Percentiles rank a stretch among this genome's conserved stretches.
phyloP scores from a whole-genome alignment of 2,329 filamentous ascomycete species.

The Epichloe gansuensis region DNA sequence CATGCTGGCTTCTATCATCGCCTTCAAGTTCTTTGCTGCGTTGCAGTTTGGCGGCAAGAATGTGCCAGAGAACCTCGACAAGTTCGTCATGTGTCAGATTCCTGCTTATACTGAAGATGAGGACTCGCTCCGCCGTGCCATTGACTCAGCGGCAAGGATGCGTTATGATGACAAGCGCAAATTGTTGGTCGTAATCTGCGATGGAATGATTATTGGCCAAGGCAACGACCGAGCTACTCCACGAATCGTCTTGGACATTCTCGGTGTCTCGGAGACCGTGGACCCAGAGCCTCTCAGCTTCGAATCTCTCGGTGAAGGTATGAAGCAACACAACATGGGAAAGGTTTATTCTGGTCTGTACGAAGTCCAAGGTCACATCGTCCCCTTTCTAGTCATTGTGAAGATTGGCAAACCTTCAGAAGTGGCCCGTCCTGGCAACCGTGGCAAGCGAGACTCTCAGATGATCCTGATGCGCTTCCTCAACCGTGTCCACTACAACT shows the following conservation, averaged over 20 bases:
- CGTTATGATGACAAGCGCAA: conserved; percentile 98
- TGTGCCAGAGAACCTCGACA: conserved; percentile 89
- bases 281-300: conserved; percentile 96
- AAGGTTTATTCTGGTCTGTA: conserved; percentile 97
- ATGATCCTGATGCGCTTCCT: conserved; percentile 98
- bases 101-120: conserved; percentile 98
- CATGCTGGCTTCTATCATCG: conserved; percentile 68
- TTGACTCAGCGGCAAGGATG: conserved; percentile 92
- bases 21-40: conserved; percentile 93
- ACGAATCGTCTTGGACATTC: conserved; percentile 89
- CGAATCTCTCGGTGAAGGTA: conserved; percentile 86
- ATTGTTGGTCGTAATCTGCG: conserved; percentile 81
- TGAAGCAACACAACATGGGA: conserved; percentile 98
- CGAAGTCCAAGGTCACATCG: conserved; percentile 94
- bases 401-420: conserved; percentile 98
- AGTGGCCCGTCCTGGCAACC: conserved; percentile 86
- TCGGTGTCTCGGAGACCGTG: conserved; percentile 85
- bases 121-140: conserved; percentile 89
- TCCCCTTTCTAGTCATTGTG: conserved; percentile 91
- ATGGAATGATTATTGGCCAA: conserved; percentile 99
- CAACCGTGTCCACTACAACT: conserved; percentile 96
- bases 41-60: conserved; percentile 89
- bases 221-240: conserved; percentile 94
- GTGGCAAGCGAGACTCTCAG: conserved; percentile 98
- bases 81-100: conserved; percentile 96